Evolutionary conservation across 371 early-diverging fungal genomes (phyloP).

Genomic region (Mucor sp.): DNA sequence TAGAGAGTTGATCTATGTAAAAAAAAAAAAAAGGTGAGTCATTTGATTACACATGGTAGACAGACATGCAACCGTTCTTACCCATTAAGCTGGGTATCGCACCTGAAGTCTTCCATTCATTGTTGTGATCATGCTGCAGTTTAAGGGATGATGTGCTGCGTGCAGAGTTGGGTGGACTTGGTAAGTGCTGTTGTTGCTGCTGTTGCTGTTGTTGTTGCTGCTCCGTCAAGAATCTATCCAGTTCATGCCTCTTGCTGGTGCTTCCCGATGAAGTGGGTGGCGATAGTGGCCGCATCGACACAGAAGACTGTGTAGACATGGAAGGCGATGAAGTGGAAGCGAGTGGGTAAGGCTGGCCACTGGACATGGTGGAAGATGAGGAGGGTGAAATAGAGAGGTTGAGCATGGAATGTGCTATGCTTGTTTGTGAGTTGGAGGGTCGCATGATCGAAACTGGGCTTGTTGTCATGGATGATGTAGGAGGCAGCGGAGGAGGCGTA

Average conservation of each 20-base stretch:
- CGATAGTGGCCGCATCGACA: slow-evolving; percentile 4
- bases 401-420: slow-evolving; percentile 43
- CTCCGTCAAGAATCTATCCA: neutral
- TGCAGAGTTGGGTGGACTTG: slow-evolving; percentile 19
- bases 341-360: slow-evolving; percentile 22
- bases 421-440: slow-evolving; percentile 23
- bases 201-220: neutral
- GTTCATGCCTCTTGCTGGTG: neutral
- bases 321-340: slow-evolving; percentile 35
- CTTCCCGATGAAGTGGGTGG: slow-evolving; percentile 10
- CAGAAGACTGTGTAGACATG: neutral
- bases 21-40: neutral
- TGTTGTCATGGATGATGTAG: slow-evolving; percentile 9
- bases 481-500: neutral
- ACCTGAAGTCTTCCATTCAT: slow-evolving; percentile 27
- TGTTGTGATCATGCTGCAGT: neutral
- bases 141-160: slow-evolving; percentile 6
- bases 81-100: slow-evolving; percentile 49
- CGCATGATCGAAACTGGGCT: slow-evolving; percentile 20
- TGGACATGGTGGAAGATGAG: slow-evolving; percentile 24
- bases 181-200: neutral
- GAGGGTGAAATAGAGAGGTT: slow-evolving; percentile 44
- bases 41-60: neutral
- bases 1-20: slow-evolving; percentile 32
- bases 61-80: slow-evolving; percentile 5